A percentile compares a stretch with the other conserved stretches of the same genome.
phyloP scores from a whole-genome alignment of 1,139 yeast species.

The Lodderomyces orthopsilosis region DNA sequence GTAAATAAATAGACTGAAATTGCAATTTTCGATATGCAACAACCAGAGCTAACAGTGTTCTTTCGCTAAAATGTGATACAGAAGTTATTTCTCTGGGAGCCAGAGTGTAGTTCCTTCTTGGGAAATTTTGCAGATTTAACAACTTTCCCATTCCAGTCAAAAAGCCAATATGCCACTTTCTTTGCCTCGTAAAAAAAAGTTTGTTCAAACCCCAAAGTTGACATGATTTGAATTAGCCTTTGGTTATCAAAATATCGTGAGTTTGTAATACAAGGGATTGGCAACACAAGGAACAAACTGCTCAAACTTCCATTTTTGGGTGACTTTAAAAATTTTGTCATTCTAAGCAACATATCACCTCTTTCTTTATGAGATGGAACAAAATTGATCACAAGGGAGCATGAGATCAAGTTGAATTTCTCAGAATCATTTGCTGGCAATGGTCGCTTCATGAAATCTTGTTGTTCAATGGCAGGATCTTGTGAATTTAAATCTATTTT shows the following conservation, averaged over 20 bases:
- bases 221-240: slow-evolving; percentile 47
- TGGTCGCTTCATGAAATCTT: slow-evolving; percentile 82
- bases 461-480: slow-evolving; percentile 65
- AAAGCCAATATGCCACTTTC: slow-evolving; percentile 79
- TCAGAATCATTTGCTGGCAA: slow-evolving; percentile 46
- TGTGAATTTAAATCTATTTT: slow-evolving; percentile 84
- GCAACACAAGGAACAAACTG: slow-evolving; percentile 73
- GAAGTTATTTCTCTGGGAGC: slow-evolving; percentile 63
- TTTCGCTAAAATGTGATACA: slow-evolving; percentile 38
- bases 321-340: slow-evolving; percentile 53
- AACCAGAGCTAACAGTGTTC: too few relatives aligned
- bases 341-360: slow-evolving; percentile 71
- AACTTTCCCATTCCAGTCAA: slow-evolving; percentile 43
- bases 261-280: slow-evolving; percentile 79
- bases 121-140: slow-evolving; percentile 16
- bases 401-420: slow-evolving; percentile 65
- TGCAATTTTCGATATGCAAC: too few relatives aligned
- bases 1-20: too few relatives aligned
- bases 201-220: slow-evolving; percentile 54
- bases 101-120: slow-evolving; percentile 51
- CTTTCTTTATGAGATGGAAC: slow-evolving; percentile 71
- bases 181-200: slow-evolving; percentile 55
- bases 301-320: slow-evolving; percentile 23
- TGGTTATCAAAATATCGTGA: slow-evolving; percentile 70
- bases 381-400: slow-evolving; percentile 84